Base-by-base conservation (phyloP, 2,329 filamentous ascomycete species). In the Lachnellula occidentalis region DNA sequence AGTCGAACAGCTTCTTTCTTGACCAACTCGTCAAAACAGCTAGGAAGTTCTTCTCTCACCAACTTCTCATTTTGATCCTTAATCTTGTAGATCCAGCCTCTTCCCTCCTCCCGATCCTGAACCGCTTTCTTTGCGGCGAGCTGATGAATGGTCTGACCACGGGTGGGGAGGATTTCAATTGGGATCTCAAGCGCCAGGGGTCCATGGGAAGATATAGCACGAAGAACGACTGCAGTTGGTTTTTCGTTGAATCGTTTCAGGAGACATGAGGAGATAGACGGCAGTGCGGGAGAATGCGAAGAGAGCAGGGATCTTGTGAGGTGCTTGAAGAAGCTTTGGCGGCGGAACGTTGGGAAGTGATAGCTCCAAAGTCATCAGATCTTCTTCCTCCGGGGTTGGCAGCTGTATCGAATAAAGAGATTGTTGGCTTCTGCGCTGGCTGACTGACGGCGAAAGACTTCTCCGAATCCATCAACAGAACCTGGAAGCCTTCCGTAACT, bases 121-220 rank as follows among this genome's bases (percentile, higher is more conserved):
- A 86, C 75, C 2, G 83, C 82, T 66, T 85, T 88, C 52, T 81
- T 81, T 0, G 84, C 85, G 1, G 86, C 86, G 0, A 91, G 80
- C 61, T 87, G 83, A 65, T 90, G 87, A 42, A 90, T 79, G 0
- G 79, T 86, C 50, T 80, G 70, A 2, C 74, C 76, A 34, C 71
- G 73, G 0, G 71, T 66, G 0, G 73, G 60, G 0, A 81, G 67
- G 2, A 73, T 62, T 2, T 79, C 75, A 37, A 90, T 73, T 0
- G 85, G 84, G 12, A 91, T 84, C 42, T 81, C 78, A 5, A 89
- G 76, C 51, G 81, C 75, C 0, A 90, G 71, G 0, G 83, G 81
- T 0, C 83, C 83, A 36, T 81, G 73, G 0, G 68, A 58, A 3
- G 78, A 84, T 0, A 74, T 83, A 1, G 77, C 86, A 19, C 74